Percentiles rank a stretch among this genome's conserved stretches.
These are phyloP conservation scores for Teunomyces pallodes DNA, from an alignment of 805 yeast species.

Conservation along the genomic window DNA sequence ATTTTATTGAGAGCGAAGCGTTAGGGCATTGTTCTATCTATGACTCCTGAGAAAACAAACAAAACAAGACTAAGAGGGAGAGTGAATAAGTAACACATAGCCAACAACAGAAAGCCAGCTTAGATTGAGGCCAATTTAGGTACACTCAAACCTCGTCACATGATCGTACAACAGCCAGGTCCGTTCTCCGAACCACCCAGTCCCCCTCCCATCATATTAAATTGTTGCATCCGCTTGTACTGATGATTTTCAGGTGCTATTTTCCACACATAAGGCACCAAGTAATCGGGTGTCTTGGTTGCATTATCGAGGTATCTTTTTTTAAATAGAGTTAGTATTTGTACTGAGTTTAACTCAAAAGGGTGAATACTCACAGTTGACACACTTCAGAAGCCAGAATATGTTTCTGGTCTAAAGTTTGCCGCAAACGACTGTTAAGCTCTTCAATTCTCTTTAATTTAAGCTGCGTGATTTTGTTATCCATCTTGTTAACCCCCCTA, in stretches of 20 bases:
- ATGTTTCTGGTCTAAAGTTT: conserved; percentile 52
- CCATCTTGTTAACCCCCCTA: conserved; percentile 12
- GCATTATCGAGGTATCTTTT: conserved; percentile 40
- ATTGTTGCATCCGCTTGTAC: conserved; percentile 26
- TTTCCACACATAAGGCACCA: conserved; percentile 46
- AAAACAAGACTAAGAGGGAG: no score
- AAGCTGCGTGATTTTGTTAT: conserved; percentile 46
- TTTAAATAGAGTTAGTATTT: conserved; percentile 4
- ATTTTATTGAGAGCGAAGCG: no score
- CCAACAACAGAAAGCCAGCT: not conserved
- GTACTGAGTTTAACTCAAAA: not conserved
- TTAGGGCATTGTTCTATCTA: no score
- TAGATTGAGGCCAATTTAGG: not conserved
- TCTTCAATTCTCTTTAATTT: conserved; percentile 40
- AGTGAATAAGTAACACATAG: not conserved
- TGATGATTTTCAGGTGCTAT: conserved; percentile 33
- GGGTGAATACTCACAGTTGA: conserved; percentile 3
- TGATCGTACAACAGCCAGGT: not conserved
- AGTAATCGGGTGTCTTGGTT: conserved; percentile 44
- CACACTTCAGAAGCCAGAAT: conserved; percentile 19
- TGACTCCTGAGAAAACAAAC: no score
- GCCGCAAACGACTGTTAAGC: conserved; percentile 47
- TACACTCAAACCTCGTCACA: not conserved
- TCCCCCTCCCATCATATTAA: conserved; percentile 6
- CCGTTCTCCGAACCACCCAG: not conserved